Conservation (phyloP, 805 yeast species). For the Starmerella floris region DNA sequence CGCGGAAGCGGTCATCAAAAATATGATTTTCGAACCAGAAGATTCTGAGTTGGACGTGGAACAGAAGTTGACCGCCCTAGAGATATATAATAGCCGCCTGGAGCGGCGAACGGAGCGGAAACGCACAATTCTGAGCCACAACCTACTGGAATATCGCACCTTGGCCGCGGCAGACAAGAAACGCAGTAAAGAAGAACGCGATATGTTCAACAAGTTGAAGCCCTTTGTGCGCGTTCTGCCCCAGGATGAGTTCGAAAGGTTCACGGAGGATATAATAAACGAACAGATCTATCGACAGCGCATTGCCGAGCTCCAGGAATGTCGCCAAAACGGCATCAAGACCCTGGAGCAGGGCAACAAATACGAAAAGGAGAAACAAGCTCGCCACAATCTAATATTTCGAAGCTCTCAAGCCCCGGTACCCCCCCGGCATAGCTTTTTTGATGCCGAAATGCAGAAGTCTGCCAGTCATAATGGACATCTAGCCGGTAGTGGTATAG, state of each 20-base stretch:
- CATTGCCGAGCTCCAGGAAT: constrained; percentile 81
- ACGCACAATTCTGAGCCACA: constrained; percentile 62
- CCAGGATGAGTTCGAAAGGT: constrained; percentile 63
- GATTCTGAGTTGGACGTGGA: constrained; percentile 82
- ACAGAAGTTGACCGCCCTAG: constrained; percentile 71
- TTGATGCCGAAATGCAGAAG: constrained; percentile 12
- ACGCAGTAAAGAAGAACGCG: constrained; percentile 81
- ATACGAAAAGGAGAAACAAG: constrained; percentile 77
- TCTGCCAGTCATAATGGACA: constrained; percentile 4
- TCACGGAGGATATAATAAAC: constrained; percentile 56
- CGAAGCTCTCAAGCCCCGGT: constrained; percentile 17
- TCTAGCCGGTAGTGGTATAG: constrained; percentile 9
- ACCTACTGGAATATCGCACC: constrained; percentile 70
- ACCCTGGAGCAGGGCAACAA: constrained; percentile 68
- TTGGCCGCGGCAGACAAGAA: constrained; percentile 72
- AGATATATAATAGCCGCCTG: constrained; percentile 77
- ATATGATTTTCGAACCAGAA: constrained; percentile 89
- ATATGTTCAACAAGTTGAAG: constrained; percentile 57
- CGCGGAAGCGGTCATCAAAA: constrained; percentile 87
- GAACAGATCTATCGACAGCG: constrained; percentile 70
- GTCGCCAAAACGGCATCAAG: constrained; percentile 82
- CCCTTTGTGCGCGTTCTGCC: constrained; percentile 73
- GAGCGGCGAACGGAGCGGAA: constrained; percentile 90
- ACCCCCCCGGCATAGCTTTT: constrained; percentile 15
- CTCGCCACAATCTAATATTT: constrained; percentile 40